Evolutionary conservation across 345 rosid species (phyloP), one percentile per base, ranked within the genome.

Genomic region (Cardamine resedifolia): DNA sequence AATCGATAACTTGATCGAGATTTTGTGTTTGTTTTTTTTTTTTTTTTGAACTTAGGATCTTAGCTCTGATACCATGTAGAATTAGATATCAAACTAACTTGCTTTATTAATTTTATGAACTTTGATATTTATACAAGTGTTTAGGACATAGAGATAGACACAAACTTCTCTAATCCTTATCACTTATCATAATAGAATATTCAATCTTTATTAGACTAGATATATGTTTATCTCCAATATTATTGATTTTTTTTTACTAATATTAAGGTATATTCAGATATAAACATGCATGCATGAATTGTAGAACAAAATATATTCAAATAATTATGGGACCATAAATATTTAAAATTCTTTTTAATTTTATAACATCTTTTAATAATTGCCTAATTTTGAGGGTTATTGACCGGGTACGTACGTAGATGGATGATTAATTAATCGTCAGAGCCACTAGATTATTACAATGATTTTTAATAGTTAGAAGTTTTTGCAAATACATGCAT

Each of bases 371-470:
- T 36, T 59, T 14, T 24, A 24, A n/a, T 11, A 48, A 16, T 36
- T 34, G 50, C 24, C 39, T 26, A 34, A 51, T 49, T 66, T 39
- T 11, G 28, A 24, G 39, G 51, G 23, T 18, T 49, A 49, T 59
- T 71, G 67, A 60, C 75, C 59, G 7, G 6, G 66, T 70, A 70
- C 66, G 34, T 58, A 68, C 66, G 48, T 70, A 68, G 6, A 36
- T 43, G 8, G 34, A 19, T 47, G 45, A 24, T 34, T 47, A 20
- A 61, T 20, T 39, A 26, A 14, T 27, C 20, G 12, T 61, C 27
- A 36, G n/a, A 16, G 24, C 61, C 52, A 50, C 58, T 58, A 33
- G 66, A 50, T 51, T 38, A 59, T 50, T 34, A 53, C 47, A 66
- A 57, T 14, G 20, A 43, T 8, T 19, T 30, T 56, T 23, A 1